Conservation (phyloP, 1,284 basidiomycete species). For the Irpex lacteus region DNA sequence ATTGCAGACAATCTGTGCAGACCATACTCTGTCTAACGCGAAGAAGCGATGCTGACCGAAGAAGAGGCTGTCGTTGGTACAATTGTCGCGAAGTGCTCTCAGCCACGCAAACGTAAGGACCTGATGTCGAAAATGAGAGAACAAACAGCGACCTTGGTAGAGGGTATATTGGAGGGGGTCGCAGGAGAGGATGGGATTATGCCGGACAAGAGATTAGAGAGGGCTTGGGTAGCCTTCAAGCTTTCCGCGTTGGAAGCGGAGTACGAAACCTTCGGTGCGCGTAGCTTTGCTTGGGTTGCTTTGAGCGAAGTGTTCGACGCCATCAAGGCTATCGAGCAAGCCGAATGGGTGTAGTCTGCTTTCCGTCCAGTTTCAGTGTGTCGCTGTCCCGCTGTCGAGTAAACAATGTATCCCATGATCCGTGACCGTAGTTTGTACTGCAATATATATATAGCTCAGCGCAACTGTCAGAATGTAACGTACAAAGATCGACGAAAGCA, state of each 20-base stretch:
- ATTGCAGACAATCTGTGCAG: slow-evolving; percentile 46
- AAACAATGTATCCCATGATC: not conserved
- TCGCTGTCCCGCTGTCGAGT: not conserved
- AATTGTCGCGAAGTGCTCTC: slow-evolving; percentile 56
- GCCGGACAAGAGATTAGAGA: slow-evolving; percentile 36
- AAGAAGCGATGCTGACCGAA: slow-evolving; percentile 48
- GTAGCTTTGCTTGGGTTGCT: slow-evolving; percentile 60
- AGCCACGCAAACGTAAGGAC: slow-evolving; percentile 51
- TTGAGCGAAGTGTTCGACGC: slow-evolving; percentile 50
- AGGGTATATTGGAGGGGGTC: slow-evolving; percentile 43
- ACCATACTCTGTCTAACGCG: slow-evolving; percentile 43
- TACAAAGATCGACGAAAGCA: not conserved
- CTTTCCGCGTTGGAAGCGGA: slow-evolving; percentile 33
- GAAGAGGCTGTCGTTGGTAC: slow-evolving; percentile 63
- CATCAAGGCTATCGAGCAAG: slow-evolving; percentile 34
- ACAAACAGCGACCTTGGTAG: slow-evolving; percentile 49
- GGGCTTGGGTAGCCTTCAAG: slow-evolving; percentile 53
- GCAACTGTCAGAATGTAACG: not conserved
- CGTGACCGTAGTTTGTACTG: not conserved
- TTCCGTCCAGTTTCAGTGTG: not conserved
- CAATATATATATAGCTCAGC: not conserved
- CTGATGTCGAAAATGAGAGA: slow-evolving; percentile 52
- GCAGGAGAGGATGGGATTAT: slow-evolving; percentile 41
- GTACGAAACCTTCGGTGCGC: slow-evolving; percentile 46
- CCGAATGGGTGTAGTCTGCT: slow-evolving; percentile 15